Conservation (phyloP, 768 basidiomycete genomes). For the Termitomyces eurrhizus region DNA sequence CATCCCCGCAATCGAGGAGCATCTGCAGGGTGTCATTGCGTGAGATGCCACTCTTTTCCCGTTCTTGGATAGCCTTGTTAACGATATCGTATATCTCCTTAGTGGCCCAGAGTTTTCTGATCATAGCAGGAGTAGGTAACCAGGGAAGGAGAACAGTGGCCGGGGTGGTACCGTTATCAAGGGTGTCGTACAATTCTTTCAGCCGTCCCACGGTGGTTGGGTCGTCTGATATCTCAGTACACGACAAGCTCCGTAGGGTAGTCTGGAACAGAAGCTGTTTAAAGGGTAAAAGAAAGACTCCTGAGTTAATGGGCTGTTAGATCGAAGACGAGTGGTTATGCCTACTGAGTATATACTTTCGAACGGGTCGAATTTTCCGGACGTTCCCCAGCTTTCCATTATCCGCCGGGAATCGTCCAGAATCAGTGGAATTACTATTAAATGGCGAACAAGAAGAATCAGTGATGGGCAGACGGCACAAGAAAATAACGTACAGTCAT, state of each 20-base stretch:
- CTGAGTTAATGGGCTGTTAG: constrained; percentile 1
- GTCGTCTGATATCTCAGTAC: constrained; percentile 68
- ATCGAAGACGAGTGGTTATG: constrained; percentile 4
- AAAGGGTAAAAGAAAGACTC: constrained; percentile 2
- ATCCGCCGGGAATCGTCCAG: constrained; percentile 58
- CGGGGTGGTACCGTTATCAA: constrained; percentile 71
- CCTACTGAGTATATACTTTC: constrained; percentile 64
- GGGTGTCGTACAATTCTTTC: constrained; percentile 59
- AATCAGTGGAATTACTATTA: constrained; percentile 61
- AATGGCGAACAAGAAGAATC: not conserved
- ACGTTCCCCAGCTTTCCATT: constrained; percentile 63
- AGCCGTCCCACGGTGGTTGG: constrained; percentile 56
- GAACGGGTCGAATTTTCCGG: constrained; percentile 69
- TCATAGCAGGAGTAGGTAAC: constrained; percentile 71
- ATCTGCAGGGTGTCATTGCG: constrained; percentile 70
- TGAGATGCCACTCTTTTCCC: constrained; percentile 52
- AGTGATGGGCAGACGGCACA: constrained; percentile 12
- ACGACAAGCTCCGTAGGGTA: constrained; percentile 64
- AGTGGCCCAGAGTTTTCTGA: constrained; percentile 67
- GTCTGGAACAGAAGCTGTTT: constrained; percentile 67
- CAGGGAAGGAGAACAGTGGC: constrained; percentile 71
- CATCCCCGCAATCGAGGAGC: constrained; percentile 68
- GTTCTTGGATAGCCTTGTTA: constrained; percentile 48
- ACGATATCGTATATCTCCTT: constrained; percentile 76
- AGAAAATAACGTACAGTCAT: constrained; percentile 44